Conservation (phyloP, 768 basidiomycete species). For the Lactarius sanguifluus region DNA sequence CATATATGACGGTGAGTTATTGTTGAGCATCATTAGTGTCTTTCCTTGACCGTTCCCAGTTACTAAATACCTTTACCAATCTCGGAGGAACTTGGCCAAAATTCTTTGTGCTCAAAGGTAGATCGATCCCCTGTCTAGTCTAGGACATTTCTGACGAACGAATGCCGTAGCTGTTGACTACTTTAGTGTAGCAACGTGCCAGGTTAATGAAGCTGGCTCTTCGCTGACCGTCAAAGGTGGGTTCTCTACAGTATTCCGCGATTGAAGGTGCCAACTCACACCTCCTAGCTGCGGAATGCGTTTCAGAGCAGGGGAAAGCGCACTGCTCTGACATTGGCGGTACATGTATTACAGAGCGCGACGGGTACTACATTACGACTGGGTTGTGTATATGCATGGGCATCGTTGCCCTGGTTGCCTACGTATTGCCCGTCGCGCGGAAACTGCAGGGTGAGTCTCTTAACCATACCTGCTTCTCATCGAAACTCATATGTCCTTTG, state of each 20-base stretch:
- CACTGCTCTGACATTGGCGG: slow-evolving; percentile 75
- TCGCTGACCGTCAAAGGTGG: slow-evolving; percentile 57
- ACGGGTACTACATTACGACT: slow-evolving; percentile 91
- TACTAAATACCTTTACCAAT: slow-evolving; percentile 94
- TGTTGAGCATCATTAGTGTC: background rate
- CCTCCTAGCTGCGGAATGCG: slow-evolving; percentile 74
- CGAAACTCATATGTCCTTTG: background rate
- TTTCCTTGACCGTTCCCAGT: slow-evolving; percentile 42
- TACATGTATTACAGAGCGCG: slow-evolving; percentile 75
- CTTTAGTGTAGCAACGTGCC: slow-evolving; percentile 83
- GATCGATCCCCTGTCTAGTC: background rate
- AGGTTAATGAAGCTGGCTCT: slow-evolving; percentile 57
- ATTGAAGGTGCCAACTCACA: background rate
- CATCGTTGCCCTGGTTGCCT: slow-evolving; percentile 66
- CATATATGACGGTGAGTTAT: slow-evolving; percentile 93
- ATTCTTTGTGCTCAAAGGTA: slow-evolving; percentile 92
- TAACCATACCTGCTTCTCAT: background rate
- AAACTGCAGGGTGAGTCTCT: slow-evolving; percentile 74
- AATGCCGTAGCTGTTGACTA: slow-evolving; percentile 69
- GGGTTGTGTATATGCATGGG: slow-evolving; percentile 78
- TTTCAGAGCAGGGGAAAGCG: slow-evolving; percentile 87
- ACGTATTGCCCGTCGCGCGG: slow-evolving; percentile 81
- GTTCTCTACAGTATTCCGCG: slow-evolving; percentile 8
- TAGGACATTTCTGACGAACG: slow-evolving; percentile 25
- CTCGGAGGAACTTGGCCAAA: slow-evolving; percentile 98